These are phyloP conservation scores for Acorus gramineus DNA, from an alignment of 106 monocot genomes.

Conservation along the genomic window DNA sequence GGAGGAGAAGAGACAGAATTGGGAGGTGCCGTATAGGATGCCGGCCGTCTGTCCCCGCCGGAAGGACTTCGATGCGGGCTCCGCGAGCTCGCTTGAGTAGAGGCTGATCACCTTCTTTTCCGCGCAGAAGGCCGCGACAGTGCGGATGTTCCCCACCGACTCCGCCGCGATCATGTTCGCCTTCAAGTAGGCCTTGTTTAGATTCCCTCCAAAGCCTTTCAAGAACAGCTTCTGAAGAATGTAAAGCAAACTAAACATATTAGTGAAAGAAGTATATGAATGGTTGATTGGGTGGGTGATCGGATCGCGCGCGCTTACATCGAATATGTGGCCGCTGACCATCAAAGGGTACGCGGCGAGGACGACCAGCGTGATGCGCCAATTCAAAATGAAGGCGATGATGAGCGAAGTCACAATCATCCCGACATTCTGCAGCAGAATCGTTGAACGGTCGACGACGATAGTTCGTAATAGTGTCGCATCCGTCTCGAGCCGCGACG, in stretches of 20 bases:
- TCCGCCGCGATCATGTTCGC: slow-evolving; percentile 98
- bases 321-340: slow-evolving; percentile 87
- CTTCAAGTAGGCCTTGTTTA: slow-evolving; percentile 72
- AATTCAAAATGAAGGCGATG: slow-evolving; percentile 86
- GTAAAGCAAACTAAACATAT: not conserved
- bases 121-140: slow-evolving; percentile 89
- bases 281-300: not conserved
- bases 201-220: slow-evolving; percentile 82
- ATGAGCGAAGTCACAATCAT: slow-evolving; percentile 86
- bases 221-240: slow-evolving; percentile 68
- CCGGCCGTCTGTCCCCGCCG: slow-evolving; percentile 77
- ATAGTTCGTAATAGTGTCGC: slow-evolving; percentile 77
- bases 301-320: slow-evolving; percentile 23
- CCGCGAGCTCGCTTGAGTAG: slow-evolving; percentile 60
- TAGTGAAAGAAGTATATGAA: not conserved
- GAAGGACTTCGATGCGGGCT: slow-evolving; percentile 56
- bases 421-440: slow-evolving; percentile 83
- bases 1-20: slow-evolving; percentile 90
- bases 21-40: slow-evolving; percentile 79
- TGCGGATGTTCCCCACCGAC: slow-evolving; percentile 91
- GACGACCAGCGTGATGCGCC: slow-evolving; percentile 86
- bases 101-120: slow-evolving; percentile 85
- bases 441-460: slow-evolving; percentile 75
- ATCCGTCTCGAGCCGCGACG: slow-evolving; percentile 80
- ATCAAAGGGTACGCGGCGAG: slow-evolving; percentile 83